These are phyloP conservation scores for Linanthus parryae DNA, from an alignment of 148 eudicot species.

Conservation along the genomic window DNA sequence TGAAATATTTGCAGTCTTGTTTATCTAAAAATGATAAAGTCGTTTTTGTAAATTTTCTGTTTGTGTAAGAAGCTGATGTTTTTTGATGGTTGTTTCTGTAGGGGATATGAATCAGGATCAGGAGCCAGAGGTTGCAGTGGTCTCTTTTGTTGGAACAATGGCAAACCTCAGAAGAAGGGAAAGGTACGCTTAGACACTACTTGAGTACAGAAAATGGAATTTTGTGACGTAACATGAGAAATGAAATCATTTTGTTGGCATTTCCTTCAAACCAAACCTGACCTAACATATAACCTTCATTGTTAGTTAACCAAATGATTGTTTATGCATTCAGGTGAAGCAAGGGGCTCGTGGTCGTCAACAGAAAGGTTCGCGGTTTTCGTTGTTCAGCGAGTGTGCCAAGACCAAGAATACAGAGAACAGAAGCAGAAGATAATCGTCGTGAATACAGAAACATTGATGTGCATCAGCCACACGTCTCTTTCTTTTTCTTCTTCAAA, in stretches of 20 bases:
- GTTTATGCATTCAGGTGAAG: constrained; percentile 35
- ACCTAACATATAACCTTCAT: neutral
- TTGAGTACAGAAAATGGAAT: too few species aligned
- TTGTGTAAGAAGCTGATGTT: neutral
- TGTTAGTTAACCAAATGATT: neutral
- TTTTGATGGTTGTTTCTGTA: constrained; percentile 18
- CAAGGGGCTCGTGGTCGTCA: constrained; percentile 36
- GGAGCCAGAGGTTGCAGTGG: constrained; percentile 71
- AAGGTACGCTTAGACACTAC: constrained; percentile 34
- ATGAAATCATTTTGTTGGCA: too few species aligned
- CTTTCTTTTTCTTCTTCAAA: neutral
- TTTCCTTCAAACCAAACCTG: too few species aligned
- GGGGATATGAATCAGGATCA: constrained; percentile 92
- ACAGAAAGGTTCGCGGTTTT: constrained; percentile 45
- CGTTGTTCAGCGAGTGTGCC: constrained; percentile 63
- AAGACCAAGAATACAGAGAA: constrained; percentile 32
- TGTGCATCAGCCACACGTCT: neutral
- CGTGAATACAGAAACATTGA: constrained; percentile 1
- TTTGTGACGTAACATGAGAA: too few species aligned
- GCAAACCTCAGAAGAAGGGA: constrained; percentile 36
- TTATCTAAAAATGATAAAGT: neutral
- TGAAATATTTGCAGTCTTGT: neutral
- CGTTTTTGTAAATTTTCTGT: neutral
- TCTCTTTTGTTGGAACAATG: constrained; percentile 70
- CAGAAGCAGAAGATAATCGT: constrained; percentile 22